Evolutionary conservation across 2,329 filamentous ascomycete genomes (phyloP), one percentile per base, ranked within the genome.

Genomic region (Colletotrichum endophyticum): DNA sequence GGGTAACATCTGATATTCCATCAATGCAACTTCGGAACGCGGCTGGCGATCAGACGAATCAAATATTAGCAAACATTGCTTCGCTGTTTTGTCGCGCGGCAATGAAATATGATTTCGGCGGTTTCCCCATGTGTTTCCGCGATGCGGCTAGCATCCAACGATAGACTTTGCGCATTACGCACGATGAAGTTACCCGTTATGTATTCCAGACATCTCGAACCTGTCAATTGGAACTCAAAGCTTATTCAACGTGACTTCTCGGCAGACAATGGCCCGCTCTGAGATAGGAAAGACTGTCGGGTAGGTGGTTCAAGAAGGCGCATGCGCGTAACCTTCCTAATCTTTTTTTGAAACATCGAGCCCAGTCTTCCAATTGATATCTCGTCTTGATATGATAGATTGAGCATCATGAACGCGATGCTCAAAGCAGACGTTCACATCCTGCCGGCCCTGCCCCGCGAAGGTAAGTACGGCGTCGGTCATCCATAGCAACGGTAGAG

Each of bases 401-500:
- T n/a, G 39, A 49, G 19, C 19, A 49, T 12, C 9, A n/a, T 22
- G 0, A 0, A 25, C 12, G n/a, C 44, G n/a, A 53, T 25, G 44
- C 12, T 53, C 0, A 13, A 25, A 22, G 2, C 0, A 53, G 11
- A 8, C 44, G n/a, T 22, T 53, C n/a, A 53, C n/a, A 22, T 53
- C 12, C 2, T 53, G n/a, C 44, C 6, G 44, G 12, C 2, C n/a
- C 11, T 53, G n/a, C 3, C 11, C 11, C 11, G 12, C n/a, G n/a
- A 12, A 49, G 16, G 6, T 11, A 7, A 22, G n/a, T 22, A 49
- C n/a, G n/a, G n/a, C 44, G 3, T 2, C 15, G 3, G 1, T 1
- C 8, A 49, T 0, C 0, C n/a, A 4, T 6, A n/a, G n/a, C 11
- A 49, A 49, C n/a, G 1, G 6, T 8, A 13, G 0, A 49, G n/a